Evolutionary conservation across 257 asterid species (phyloP).

Genomic region (Solanum paucissectum): DNA sequence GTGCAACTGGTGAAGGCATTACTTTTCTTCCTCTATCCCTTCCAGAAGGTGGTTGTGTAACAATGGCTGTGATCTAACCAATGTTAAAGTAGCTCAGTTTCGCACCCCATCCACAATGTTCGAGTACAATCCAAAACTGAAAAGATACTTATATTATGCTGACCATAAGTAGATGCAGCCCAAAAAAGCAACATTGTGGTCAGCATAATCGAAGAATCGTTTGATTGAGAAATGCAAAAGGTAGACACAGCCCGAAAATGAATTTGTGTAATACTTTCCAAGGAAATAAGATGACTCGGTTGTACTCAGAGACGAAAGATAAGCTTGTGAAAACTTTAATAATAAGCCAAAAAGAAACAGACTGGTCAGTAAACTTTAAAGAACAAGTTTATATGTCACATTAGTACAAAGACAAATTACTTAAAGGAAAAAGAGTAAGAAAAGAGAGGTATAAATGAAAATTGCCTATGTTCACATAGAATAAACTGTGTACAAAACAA

Average conservation of each 20-base stretch:
- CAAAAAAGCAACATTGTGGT: background rate
- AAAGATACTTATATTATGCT: background rate
- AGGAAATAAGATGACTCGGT: background rate
- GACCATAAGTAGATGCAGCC: background rate
- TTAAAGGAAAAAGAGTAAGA: background rate
- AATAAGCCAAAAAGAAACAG: background rate
- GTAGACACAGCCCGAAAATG: background rate
- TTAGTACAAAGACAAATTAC: background rate
- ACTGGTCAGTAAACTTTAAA: background rate
- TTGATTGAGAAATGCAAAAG: background rate
- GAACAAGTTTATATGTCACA: background rate
- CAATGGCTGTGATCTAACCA: constrained; percentile 72
- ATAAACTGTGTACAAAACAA: background rate
- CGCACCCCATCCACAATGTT: background rate
- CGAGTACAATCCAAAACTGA: background rate
- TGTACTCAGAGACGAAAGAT: background rate
- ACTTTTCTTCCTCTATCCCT: constrained; percentile 92
- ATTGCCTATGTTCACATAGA: background rate
- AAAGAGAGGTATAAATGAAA: background rate
- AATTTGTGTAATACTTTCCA: background rate
- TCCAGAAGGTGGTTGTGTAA: constrained; percentile 84
- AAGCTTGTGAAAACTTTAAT: background rate
- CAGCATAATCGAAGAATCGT: background rate
- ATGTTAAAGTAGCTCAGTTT: background rate
- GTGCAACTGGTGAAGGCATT: constrained; percentile 89